Base-by-base conservation (phyloP, 140 eudicot species). In the Bidens hawaiensis region DNA sequence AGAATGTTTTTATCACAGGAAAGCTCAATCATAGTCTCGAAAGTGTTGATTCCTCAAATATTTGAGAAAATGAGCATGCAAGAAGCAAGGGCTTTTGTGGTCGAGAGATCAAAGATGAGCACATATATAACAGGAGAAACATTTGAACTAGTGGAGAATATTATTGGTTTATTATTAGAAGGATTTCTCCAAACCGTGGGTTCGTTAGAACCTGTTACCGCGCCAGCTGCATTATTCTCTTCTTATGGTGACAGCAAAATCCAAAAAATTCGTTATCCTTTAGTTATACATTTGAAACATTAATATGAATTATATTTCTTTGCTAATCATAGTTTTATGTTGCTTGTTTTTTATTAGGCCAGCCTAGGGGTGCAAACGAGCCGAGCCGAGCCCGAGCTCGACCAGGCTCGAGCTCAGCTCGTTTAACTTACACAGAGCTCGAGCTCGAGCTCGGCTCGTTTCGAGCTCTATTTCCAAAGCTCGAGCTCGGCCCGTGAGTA, bases 51-150 rank as follows among this genome's bases (percentile, higher is more conserved):
- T 76, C 98, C 98, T 62, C 96, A 80, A 54, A 50, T 87, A 3
- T 85, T 87, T 70, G 98, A 87, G 65, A 87, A 76, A 74, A 74
- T 85, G 85, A 40, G 89, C 5, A 80, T 91, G 96, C 94, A 82
- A 57, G 98, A 91, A 31, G 14, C 87, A 27, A 74, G 98, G 69
- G 56, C 73, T 28, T 91, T 91, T 53, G 76, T 87, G 62, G 86
- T 93, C 16, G 95, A 87, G 74, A 87, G 90, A 76, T 91, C 98
- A 64, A 78, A 49, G 5, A 73, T 91, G 86, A 69, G 62, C 47
- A 83, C 71, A 2, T 85, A 84, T 65, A 47, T 91, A 52, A 85
- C 77, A 7, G 98, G 96, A 23, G 96, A 91, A 73, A 74, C 69
- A 25, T 73, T 91, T 59, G 98, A 91, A 42, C 14, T 91, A 27